Evolutionary conservation across 352 stramenopile species (phyloP), one percentile per base, ranked within the genome.

Genomic region (Phytophthora agathidicida): DNA sequence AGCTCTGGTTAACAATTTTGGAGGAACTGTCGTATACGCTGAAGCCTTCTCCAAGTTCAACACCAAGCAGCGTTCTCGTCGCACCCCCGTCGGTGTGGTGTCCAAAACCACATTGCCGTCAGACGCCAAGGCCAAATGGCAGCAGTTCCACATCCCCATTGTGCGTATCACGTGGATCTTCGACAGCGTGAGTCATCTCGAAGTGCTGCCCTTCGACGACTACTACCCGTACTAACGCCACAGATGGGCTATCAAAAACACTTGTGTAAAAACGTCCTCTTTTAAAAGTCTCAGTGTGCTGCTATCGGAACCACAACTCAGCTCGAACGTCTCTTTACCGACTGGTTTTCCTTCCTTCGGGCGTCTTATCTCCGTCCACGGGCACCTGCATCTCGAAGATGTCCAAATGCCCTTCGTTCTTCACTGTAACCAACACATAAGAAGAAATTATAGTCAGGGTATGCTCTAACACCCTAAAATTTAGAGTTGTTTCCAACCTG

Each of bases 381-480:
- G 87, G 87, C 54, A 96, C 87, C 46, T 96, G 87, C 87, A 96
- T 96, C 69, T 96, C 87, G 50, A 96, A 96, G 45, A 96, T 95
- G 52, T 96, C 87, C 57, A 96, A 69, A 23, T 86, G 77, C 2
- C 86, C 86, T 68, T 96, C 87, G 56, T 94, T 82, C 62, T 95
- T 95, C 30, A 96, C 87, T 93, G 62, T n/a, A 11, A 38, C 43
- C 17, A 42, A 11, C 24, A 47, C 23, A 42, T 43, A 48, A 24
- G 14, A 7, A 17, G 10, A 35, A 24, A 19, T 28, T 22, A 14
- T 38, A 31, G n/a, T n/a, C n/a, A n/a, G n/a, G n/a, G n/a, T n/a
- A n/a, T n/a, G n/a, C n/a, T n/a, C n/a, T 23, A 24, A n/a, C 43
- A 27, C n/a, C 23, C 8, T 48, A 33, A 36, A 24, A 8, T 41